Percentiles rank a stretch among this genome's conserved stretches.
These are phyloP conservation scores for Linderniella brevidens DNA, from an alignment of 257 asterid genomes.

Conservation along the genomic window DNA sequence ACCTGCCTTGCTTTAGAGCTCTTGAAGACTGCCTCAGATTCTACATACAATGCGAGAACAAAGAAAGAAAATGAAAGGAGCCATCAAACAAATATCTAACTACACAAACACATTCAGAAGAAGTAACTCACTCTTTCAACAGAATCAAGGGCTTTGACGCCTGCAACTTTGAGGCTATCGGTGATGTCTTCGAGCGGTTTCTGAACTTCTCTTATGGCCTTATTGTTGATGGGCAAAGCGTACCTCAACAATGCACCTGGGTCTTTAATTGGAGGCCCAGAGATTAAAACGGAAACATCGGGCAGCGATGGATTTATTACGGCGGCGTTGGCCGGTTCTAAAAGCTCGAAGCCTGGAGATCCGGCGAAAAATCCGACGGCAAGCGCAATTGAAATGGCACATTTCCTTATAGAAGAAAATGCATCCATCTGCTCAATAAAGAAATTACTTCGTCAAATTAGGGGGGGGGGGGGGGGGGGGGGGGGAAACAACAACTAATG, in stretches of 20 bases:
- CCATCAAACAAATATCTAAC: not conserved
- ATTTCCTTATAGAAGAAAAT: constrained; percentile 30
- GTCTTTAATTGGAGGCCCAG: constrained; percentile 96
- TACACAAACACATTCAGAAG: not conserved
- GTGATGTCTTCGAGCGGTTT: constrained; percentile 96
- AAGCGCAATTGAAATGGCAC: constrained; percentile 62
- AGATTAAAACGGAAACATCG: constrained; percentile 76
- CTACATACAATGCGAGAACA: constrained; percentile 20
- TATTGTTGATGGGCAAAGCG: constrained; percentile 84
- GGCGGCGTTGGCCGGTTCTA: constrained; percentile 33
- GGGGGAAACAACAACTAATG: not conserved
- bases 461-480: no score
- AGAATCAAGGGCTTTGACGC: constrained; percentile 74
- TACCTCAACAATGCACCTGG: constrained; percentile 86
- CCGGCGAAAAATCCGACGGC: constrained; percentile 55
- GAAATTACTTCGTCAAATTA: not conserved
- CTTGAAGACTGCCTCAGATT: constrained; percentile 78
- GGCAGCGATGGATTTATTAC: constrained; percentile 46
- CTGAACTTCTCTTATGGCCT: constrained; percentile 92
- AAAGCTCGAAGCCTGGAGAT: constrained; percentile 27
- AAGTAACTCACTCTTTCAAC: constrained; percentile 62
- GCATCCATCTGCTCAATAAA: constrained; percentile 32
- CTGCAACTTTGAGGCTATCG: constrained; percentile 78
- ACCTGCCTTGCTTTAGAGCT: constrained; percentile 61
- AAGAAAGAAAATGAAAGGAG: not conserved